Evolutionary conservation across 2,329 filamentous ascomycete genomes (phyloP).

Genomic region (Aspergillus ustus): DNA sequence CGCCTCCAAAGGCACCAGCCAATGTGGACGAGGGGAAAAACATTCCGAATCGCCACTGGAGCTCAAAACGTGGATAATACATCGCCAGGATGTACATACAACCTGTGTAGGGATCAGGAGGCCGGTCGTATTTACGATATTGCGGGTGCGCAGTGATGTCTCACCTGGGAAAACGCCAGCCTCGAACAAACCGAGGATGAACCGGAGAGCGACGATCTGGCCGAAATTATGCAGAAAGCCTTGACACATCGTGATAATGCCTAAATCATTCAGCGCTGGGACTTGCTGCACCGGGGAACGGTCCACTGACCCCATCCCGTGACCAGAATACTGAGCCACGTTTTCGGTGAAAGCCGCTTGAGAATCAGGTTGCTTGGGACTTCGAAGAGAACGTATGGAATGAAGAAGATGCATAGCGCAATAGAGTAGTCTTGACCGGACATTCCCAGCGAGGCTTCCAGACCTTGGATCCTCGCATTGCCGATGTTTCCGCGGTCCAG

Average conservation of each 20-base stretch:
- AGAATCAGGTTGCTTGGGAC: conserved; percentile 1
- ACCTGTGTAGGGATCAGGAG: background rate
- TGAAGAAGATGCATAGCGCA: conserved; percentile 2
- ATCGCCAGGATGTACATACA: conserved; percentile 1
- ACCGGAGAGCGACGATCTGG: too few species aligned
- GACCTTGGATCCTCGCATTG: conserved; percentile 1
- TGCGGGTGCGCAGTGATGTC: background rate
- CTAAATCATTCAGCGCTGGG: conserved; percentile 1
- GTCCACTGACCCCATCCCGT: background rate
- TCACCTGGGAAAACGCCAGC: too few species aligned
- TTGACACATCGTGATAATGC: conserved; percentile 3
- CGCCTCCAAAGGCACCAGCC: background rate
- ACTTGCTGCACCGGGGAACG: background rate
- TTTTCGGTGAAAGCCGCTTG: background rate
- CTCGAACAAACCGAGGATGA: too few species aligned
- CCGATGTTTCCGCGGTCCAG: conserved; percentile 4
- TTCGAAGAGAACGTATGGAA: conserved; percentile 2
- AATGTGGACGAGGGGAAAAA: background rate
- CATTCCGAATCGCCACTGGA: conserved; percentile 1
- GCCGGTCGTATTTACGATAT: background rate
- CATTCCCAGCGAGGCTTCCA: conserved; percentile 1
- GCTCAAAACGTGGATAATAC: background rate
- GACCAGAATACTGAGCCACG: conserved; percentile 1
- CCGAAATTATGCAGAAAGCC: background rate
- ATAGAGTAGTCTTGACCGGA: background rate